Base-by-base conservation (phyloP, 2,329 filamentous ascomycete species). In the Scedosporium minutisporum region DNA sequence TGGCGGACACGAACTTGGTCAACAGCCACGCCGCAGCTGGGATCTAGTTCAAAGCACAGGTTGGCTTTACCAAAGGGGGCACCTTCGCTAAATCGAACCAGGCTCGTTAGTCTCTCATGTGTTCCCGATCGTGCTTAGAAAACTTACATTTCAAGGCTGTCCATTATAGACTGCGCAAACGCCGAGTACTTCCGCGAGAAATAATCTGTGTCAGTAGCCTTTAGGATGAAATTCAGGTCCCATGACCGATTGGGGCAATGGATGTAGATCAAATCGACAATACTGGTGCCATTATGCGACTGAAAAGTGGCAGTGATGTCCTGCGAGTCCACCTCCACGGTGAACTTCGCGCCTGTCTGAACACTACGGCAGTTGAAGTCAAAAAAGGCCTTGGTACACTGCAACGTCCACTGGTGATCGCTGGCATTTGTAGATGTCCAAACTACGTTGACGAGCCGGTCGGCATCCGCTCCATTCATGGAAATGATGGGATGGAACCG, bases 161-260 rank as follows among this genome's bases (percentile, higher is more conserved):
- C 42, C 25, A 59, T 23, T 14, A 61, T 10, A 58, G 27, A 46
- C n/a, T 53, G 57, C 10, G 51, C 53, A 48, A 63, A 63, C 1
- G 29, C 16, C n/a, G 14, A 25, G 41, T 65, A 63, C 57, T 58
- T 57, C 7, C 27, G 38, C 2, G 51, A 6, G 27, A 57, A 48
- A 58, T 61, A 63, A 53, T 62, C 42, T 23, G 42, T 60, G 48
- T 59, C 62, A 3, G 62, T 57, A 33, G 14, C 44, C 27, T 25
- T 12, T n/a, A 63, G 46, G 33, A 16, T 25, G 48, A 48, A 29
- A 18, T 71, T 68, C 29, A 74, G 63, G 57, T 74, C 73, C 73
- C 73, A 75, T 1, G 72, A 68, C 9, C 68, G 66, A 4, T 63
- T 64, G 5, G 69, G 63, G 38, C 73, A 75, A 29, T 74, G 73